Evolutionary conservation across 2,329 filamentous ascomycete species (phyloP), one percentile per base, ranked within the genome.

Genomic region (Claviceps sp.): DNA sequence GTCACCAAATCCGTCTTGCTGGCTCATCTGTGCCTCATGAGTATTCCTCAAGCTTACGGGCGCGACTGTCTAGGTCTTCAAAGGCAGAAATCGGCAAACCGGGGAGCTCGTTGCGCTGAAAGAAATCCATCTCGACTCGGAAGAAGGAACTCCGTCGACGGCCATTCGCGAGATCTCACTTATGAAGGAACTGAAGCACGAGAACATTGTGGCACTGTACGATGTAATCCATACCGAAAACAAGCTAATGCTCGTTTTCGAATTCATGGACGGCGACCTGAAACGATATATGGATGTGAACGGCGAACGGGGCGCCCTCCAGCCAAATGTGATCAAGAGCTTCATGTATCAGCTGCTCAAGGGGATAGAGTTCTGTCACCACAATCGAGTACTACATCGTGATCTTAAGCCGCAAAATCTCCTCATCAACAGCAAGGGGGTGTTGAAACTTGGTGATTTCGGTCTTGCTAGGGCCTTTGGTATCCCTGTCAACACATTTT

Each of bases 221-320:
- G 93, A 98, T 76, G 93, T 98, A 52, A 97, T 98, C 63, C 93
- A 98, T 70, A 98, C 93, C 54, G 93, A 98, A 74, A 98, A 97
- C 73, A 98, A 98, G 69, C 82, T 98, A 53, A 98, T 98, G 93
- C 83, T 98, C 42, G 93, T 98, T 10, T 98, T 98, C 61, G 93
- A 98, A 69, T 95, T 84, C 70, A 96, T 98, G 91, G 93, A 98
- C 70, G 89, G 90, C 66, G 93, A 98, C 64, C 74, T 98, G 11
- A 98, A 98, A 75, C 89, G 94, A 65, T 97, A 96, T 71, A 98
- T 98, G 93, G 93, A 98, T 67, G 87, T 84, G 6, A 79, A 89
- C 54, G 89, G 90, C 62, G 89, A 96, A 61, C 80, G 89, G 50
- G 91, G 93, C 56, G 88, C 89, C 48, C 77, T 98, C 52, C 90